Base-by-base conservation (phyloP, 169 alveolate species). In the Cryptosporidium baileyi region DNA sequence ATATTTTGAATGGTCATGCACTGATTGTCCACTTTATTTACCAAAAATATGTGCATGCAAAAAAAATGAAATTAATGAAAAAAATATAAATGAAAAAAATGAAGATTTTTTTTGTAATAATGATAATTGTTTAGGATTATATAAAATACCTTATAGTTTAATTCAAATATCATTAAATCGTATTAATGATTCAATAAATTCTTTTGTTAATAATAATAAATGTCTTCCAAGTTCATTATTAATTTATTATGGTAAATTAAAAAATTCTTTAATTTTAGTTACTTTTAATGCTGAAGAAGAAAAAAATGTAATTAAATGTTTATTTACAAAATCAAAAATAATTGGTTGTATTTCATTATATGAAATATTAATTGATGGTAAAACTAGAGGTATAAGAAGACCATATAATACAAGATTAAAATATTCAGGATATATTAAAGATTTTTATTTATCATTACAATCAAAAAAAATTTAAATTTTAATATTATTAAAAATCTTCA, bases 161-260 rank as follows among this genome's bases (percentile, higher is more conserved):
- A 85, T 89, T 24, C 91, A 89, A 22, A 88, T 89, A 22, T 74
- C 91, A 2, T 63, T 89, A 28, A 59, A 52, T 17, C 90, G 90
- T 19, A 80, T 45, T 19, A n/a, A 60, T 26, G 88, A 81, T 40
- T 61, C 82, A 24, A 49, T 89, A 6, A 45, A 67, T 26, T 17
- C 82, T 11, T 62, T 89, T 40, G 80, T 74, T 0, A 38, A 57
- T 52, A 60, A 51, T 22, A 59, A 52, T 28, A 74, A 26, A 59
- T 54, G 74, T 17, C 34, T 74, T 13, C 85, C 85, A 40, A 57
- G 17, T 24, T 54, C 74, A 7, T 19, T 54, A 34, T 17, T 54
- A 36, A 74, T 74, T 15, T 74, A 38, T 74, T 74, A 74, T 51
- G 85, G 85, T 6, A 74, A 74, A 38, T 44, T 74, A 19, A 74